These are phyloP conservation scores for Carpinus fangiana DNA, from an alignment of 306 rosid species.

Conservation along the genomic window DNA sequence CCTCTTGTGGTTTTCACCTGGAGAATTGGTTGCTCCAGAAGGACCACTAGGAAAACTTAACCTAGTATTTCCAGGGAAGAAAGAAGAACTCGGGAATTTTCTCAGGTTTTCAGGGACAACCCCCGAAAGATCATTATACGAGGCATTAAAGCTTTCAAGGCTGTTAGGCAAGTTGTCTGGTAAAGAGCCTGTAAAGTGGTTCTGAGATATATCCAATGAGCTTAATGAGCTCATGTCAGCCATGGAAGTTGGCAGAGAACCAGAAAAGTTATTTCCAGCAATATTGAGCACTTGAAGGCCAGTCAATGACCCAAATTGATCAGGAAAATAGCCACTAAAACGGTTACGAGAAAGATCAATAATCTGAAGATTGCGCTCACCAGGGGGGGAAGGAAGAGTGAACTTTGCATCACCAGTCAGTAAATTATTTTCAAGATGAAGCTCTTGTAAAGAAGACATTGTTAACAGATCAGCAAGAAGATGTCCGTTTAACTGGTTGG, in stretches of 20 bases:
- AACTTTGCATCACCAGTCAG: conserved; percentile 63
- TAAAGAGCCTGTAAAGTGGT: conserved; percentile 84
- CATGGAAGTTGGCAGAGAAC: conserved; percentile 85
- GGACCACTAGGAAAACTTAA: conserved; percentile 57
- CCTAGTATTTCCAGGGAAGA: conserved; percentile 79
- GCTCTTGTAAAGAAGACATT: conserved; percentile 81
- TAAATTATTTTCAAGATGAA: conserved; percentile 70
- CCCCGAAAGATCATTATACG: conserved; percentile 85
- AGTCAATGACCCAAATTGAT: conserved; percentile 60
- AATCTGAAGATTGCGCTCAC: conserved; percentile 66
- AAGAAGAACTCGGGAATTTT: conserved; percentile 75
- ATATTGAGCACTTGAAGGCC: conserved; percentile 65
- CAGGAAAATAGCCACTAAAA: conserved; percentile 81
- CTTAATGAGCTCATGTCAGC: conserved; percentile 57
- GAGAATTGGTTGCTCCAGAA: conserved; percentile 48
- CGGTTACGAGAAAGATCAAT: conserved; percentile 85
- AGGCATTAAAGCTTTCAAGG: conserved; percentile 69
- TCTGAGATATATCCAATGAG: conserved; percentile 70
- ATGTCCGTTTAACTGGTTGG: conserved; percentile 68
- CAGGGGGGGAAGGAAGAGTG: conserved; percentile 45
- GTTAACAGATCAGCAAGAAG: conserved; percentile 55
- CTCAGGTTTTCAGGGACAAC: conserved; percentile 75
- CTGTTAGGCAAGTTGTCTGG: conserved; percentile 65
- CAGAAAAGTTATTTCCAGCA: conserved; percentile 85
- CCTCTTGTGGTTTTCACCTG: conserved; percentile 47